These are phyloP conservation scores for Pelargonium australe DNA, from an alignment of 441 rosid genomes.

Conservation along the genomic window DNA sequence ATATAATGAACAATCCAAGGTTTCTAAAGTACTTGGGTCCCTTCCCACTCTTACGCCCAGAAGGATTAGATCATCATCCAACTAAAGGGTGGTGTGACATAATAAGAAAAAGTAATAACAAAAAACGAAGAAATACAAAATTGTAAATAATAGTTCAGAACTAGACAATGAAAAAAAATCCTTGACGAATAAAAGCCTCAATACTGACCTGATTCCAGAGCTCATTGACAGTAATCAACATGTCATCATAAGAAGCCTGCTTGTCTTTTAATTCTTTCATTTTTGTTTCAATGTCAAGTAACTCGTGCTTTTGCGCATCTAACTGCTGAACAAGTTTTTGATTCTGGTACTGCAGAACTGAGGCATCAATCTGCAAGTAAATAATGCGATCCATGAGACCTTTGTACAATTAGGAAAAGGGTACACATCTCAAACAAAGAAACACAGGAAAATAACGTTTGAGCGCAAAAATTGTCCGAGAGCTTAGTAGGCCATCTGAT, in stretches of 20 bases:
- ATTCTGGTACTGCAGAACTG: constrained; percentile 74
- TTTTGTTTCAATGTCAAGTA: constrained; percentile 60
- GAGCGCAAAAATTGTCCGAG: background rate
- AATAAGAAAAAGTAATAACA: constrained; percentile 17
- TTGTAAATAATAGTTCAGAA: constrained; percentile 1
- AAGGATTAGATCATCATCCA: constrained; percentile 78
- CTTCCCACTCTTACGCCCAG: constrained; percentile 74
- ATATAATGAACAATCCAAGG: constrained; percentile 39
- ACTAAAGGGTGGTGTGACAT: constrained; percentile 26
- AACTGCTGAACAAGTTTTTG: constrained; percentile 78
- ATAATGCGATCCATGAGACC: constrained; percentile 1
- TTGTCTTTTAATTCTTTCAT: constrained; percentile 44
- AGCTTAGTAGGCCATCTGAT: background rate
- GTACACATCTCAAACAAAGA: background rate
- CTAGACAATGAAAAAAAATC: background rate
- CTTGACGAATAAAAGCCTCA: background rate
- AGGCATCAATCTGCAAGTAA: constrained; percentile 54
- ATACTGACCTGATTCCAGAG: constrained; percentile 74
- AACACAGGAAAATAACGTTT: background rate
- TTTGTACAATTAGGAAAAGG: background rate
- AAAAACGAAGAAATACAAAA: constrained; percentile 4
- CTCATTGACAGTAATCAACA: constrained; percentile 51
- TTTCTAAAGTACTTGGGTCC: constrained; percentile 34
- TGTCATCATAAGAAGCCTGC: constrained; percentile 59
- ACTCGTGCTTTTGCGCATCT: constrained; percentile 61